Conservation (phyloP, 164 flowering plant species). For the Stephania cephalantha region DNA sequence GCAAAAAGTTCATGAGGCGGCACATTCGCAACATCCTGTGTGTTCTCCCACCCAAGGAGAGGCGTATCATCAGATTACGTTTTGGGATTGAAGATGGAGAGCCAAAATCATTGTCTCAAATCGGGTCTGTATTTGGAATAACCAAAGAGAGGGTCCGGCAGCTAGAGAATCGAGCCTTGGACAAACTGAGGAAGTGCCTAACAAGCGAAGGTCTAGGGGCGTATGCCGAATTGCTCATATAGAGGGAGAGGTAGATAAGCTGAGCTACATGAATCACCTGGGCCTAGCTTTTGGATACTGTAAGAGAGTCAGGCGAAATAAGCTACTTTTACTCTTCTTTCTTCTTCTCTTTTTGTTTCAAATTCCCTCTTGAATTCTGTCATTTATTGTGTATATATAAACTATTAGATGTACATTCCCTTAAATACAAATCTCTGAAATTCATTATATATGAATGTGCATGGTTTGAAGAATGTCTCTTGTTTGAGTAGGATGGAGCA, state of each 20-base stretch:
- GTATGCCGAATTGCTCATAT: slow-evolving; percentile 39
- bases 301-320: neutral
- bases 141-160: slow-evolving; percentile 84
- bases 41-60: slow-evolving; percentile 59
- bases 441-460: no score
- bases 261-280: neutral
- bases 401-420: neutral
- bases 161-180: slow-evolving; percentile 62
- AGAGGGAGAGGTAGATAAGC: slow-evolving; percentile 4
- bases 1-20: slow-evolving; percentile 69
- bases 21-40: slow-evolving; percentile 59
- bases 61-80: slow-evolving; percentile 55
- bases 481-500: no score
- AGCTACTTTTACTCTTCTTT: neutral
- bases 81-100: slow-evolving; percentile 61
- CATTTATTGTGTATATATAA: slow-evolving; percentile 13
- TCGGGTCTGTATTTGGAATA: slow-evolving; percentile 51
- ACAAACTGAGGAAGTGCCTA: slow-evolving; percentile 57
- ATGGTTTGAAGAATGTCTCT: no score
- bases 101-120: slow-evolving; percentile 44
- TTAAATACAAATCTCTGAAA: neutral
- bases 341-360: neutral
- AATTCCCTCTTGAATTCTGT: neutral
- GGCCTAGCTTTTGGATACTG: neutral
- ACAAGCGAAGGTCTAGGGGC: slow-evolving; percentile 51